phyloP scores from a whole-genome alignment of 306 rosid genomes.

The Prunus mongolica region DNA sequence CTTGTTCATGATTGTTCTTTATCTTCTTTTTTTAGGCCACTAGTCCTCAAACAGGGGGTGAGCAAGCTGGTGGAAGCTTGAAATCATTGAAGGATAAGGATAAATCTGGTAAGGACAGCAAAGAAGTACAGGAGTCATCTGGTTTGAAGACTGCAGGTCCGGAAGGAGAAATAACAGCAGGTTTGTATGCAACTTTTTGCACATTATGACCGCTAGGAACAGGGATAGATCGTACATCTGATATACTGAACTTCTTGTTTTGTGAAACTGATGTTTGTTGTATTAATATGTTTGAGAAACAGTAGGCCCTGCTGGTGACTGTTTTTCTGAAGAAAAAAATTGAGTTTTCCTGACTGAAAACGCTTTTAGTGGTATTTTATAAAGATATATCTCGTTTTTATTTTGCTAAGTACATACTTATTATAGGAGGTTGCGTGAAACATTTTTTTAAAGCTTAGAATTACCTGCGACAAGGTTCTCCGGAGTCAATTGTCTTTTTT shows the following conservation, averaged over 20 bases:
- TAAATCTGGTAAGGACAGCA: conserved; percentile 72
- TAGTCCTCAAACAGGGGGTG: conserved; percentile 73
- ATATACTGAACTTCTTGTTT: neutral
- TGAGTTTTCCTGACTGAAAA: neutral
- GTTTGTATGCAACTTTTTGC: conserved; percentile 36
- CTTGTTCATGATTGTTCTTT: conserved; percentile 17
- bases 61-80: conserved; percentile 80
- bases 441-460: neutral
- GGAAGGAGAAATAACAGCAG: conserved; percentile 99
- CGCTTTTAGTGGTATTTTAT: neutral
- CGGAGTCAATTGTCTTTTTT: neutral
- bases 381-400: neutral
- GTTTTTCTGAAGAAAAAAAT: neutral
- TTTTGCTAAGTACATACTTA: neutral
- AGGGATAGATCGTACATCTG: neutral
- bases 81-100: conserved; percentile 92
- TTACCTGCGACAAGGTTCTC: neutral
- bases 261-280: neutral
- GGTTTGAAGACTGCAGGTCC: conserved; percentile 94
- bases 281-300: neutral
- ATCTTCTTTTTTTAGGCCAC: conserved; percentile 50
- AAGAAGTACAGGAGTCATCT: conserved; percentile 75
- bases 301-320: neutral
- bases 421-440: neutral
- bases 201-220: neutral